These are phyloP conservation scores for Penicillium sp. DNA, from an alignment of 2,329 filamentous ascomycete species.

Conservation along the genomic window DNA sequence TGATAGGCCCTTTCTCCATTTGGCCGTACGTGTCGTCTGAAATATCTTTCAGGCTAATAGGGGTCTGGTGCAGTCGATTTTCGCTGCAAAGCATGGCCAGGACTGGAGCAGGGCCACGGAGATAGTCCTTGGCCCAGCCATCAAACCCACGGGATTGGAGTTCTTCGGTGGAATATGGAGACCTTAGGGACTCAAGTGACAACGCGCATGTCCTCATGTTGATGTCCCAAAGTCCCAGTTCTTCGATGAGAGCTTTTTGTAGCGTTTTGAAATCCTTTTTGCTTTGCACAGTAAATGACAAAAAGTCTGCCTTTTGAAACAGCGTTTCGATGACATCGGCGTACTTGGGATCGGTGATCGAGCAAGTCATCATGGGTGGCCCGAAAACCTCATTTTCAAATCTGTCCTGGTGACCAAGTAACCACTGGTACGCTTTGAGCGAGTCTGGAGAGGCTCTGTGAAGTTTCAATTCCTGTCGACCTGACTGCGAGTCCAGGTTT, in stretches of 20 bases:
- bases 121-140: conserved; percentile 72
- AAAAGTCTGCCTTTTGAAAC: conserved; percentile 53
- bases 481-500: conserved; percentile 68
- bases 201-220: conserved; percentile 64
- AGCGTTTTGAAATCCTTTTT: conserved; percentile 71
- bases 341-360: conserved; percentile 69
- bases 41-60: conserved; percentile 62
- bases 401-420: conserved; percentile 64
- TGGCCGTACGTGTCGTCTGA: conserved; percentile 64
- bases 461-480: conserved; percentile 69
- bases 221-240: conserved; percentile 66
- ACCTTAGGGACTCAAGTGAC: conserved; percentile 54
- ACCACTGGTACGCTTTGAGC: conserved; percentile 73
- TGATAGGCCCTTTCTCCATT: conserved; percentile 60
- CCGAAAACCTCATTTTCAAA: conserved; percentile 78
- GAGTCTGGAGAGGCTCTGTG: conserved; percentile 61
- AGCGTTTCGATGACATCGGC: conserved; percentile 59
- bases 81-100: conserved; percentile 83
- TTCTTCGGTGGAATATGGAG: conserved; percentile 56
- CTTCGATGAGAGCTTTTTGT: conserved; percentile 61
- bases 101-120: conserved; percentile 78
- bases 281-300: conserved; percentile 71
- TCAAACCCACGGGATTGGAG: conserved; percentile 65
- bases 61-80: conserved; percentile 65
- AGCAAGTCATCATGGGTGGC: conserved; percentile 76